Evolutionary conservation across 148 eudicot species (phyloP).

Genomic region (Spergularia marina): DNA sequence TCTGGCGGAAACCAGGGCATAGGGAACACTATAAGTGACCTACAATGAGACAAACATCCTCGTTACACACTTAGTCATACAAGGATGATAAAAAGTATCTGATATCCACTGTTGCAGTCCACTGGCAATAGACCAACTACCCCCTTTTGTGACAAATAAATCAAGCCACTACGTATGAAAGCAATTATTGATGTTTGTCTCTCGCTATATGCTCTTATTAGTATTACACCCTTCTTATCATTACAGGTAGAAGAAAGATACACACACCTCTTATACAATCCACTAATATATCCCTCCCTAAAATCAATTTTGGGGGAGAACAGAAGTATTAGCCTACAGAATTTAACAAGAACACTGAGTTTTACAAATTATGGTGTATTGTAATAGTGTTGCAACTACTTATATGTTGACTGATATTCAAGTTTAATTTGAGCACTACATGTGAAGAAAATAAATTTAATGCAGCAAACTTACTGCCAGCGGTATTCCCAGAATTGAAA

Average conservation of each 20-base stretch:
- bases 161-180: no score
- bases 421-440: not conserved
- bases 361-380: not conserved
- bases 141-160: not conserved
- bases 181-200: not conserved
- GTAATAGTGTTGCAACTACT: not conserved
- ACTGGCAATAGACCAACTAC: not conserved
- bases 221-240: not conserved
- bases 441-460: not conserved
- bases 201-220: not conserved
- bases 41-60: conserved; percentile 35
- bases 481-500: conserved; percentile 87
- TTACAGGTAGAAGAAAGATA: not conserved
- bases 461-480: conserved; percentile 63
- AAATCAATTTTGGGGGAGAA: not conserved
- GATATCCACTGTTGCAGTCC: not conserved
- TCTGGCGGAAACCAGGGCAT: conserved; percentile 76
- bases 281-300: not conserved
- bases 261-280: not conserved
- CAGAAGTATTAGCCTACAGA: not conserved
- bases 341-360: not conserved
- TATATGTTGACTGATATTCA: not conserved
- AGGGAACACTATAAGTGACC: conserved; percentile 97
- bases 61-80: not conserved
- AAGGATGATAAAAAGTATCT: not conserved